phyloP scores from a whole-genome alignment of 352 stramenopile species.

The Globisporangium takayamanum region DNA sequence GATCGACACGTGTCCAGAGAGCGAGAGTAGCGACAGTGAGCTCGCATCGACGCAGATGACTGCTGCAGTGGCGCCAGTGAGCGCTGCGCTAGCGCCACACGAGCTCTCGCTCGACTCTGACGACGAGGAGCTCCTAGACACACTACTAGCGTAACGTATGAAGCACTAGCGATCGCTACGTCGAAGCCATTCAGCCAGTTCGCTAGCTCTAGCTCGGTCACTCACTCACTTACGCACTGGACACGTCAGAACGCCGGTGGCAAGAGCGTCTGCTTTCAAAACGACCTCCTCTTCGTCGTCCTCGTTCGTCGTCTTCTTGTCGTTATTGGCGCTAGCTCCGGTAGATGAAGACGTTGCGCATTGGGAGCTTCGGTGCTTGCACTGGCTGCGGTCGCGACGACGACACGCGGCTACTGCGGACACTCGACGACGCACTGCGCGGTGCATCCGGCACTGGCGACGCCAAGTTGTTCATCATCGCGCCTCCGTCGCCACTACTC shows the following conservation, averaged over 20 bases:
- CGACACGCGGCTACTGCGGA: constrained; percentile 9
- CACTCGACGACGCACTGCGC: constrained; percentile 9
- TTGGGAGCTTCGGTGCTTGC: constrained; percentile 10
- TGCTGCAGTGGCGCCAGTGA: not conserved
- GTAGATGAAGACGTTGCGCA: constrained; percentile 19
- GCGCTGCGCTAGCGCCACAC: too few species aligned
- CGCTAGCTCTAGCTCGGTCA: too few species aligned
- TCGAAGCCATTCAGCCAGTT: not conserved
- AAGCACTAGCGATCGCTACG: not conserved
- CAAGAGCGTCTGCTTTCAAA: too few species aligned
- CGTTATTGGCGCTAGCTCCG: constrained; percentile 3
- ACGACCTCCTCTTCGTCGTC: not conserved
- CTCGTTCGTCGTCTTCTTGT: too few species aligned
- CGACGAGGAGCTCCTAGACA: constrained; percentile 9
- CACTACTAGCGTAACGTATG: not conserved
- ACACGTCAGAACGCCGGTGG: too few species aligned
- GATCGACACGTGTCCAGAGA: constrained; percentile 46
- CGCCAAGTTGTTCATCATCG: not conserved
- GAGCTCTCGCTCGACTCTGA: not conserved
- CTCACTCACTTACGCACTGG: too few species aligned
- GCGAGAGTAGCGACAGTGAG: not conserved
- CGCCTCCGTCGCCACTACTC: not conserved
- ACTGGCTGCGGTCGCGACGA: constrained; percentile 5
- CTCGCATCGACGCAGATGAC: not conserved
- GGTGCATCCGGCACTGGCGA: constrained; percentile 2